phyloP scores from a whole-genome alignment of 2,329 filamentous ascomycete species.

The Thelonectria rubi region DNA sequence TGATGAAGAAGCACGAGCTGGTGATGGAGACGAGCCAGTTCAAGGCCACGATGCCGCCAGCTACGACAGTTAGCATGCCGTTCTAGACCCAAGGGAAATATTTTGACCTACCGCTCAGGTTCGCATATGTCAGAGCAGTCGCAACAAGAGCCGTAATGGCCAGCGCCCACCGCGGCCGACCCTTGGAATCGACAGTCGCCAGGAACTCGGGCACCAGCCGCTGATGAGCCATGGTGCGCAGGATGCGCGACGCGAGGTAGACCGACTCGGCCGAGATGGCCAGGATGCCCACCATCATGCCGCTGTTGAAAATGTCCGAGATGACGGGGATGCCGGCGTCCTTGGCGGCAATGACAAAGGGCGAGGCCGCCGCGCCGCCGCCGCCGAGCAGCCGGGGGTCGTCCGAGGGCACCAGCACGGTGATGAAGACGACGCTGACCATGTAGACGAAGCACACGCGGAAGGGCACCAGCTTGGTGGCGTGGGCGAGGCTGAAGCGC shows the following conservation, averaged over 20 bases:
- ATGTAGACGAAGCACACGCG: conserved; percentile 34
- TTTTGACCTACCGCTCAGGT: neutral
- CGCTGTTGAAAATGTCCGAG: conserved; percentile 26
- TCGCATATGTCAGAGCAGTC: conserved; percentile 21
- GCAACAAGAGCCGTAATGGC: conserved; percentile 1
- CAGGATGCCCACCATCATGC: conserved; percentile 31
- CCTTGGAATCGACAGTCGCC: conserved; percentile 10
- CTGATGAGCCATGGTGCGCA: conserved; percentile 32
- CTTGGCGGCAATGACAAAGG: conserved; percentile 29
- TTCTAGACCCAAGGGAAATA: no score
- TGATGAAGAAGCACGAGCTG: conserved; percentile 32
- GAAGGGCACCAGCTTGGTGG: conserved; percentile 33
- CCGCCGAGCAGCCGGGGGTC: conserved; percentile 28
- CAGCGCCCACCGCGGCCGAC: conserved; percentile 15
- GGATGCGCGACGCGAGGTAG: conserved; percentile 27
- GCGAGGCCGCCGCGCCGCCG: conserved; percentile 27
- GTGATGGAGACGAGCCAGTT: conserved; percentile 34
- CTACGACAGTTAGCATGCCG: neutral
- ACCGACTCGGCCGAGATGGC: conserved; percentile 29
- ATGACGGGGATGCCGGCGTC: conserved; percentile 26
- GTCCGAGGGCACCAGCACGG: conserved; percentile 26
- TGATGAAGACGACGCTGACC: conserved; percentile 29
- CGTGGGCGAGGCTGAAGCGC: conserved; percentile 30
- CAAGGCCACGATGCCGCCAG: conserved; percentile 24
- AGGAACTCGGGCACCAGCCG: conserved; percentile 14